Base-by-base conservation (phyloP, 2,329 filamentous ascomycete genomes). In the Xylaria sp. region DNA sequence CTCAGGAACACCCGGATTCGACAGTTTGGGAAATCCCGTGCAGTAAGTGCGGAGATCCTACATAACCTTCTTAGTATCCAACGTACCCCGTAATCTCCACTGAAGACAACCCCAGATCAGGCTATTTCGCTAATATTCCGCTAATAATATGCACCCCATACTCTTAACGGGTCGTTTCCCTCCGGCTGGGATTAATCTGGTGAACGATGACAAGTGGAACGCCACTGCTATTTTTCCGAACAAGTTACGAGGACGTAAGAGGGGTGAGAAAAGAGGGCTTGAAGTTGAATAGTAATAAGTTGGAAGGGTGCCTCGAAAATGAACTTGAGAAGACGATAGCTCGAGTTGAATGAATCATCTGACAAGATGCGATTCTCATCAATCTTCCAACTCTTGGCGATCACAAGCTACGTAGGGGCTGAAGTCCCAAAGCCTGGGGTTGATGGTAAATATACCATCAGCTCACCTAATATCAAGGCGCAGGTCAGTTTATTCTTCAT, bases 381-480 rank as follows among this genome's bases (percentile, higher is more conserved):
- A 53, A 61, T 71, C 54, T 63, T 75, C 17, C 65, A 68, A 38
- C 48, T 71, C 68, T 74, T 76, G 70, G 72, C 72, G 57, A 67
- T 67, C 49, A 69, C 69, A 57, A 67, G 66, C 44, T 74, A 61
- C 65, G 73, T 63, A 51, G 65, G 61, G 56, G 74, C 75, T 26
- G 60, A 73, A 51, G 62, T 64, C 28, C 75, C 73, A 10, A 68
- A 66, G 46, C 74, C 72, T 7, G 76, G 74, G n/a, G 69, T 71
- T 42, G 76, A 78, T 66, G 76, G 76, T 28, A 78, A 75, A 48
- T 78, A 75, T 59, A 79, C 76, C 31, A 79, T 79, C 64, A 74
- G 68, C 60, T 74, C 76, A 9, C 59, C 68, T 20, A 71, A 72
- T 15, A 74, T 79, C 67, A 79, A 73, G 64, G 77, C 77, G n/a